Percentiles rank a stretch among this genome's conserved stretches.
phyloP scores from a whole-genome alignment of 1,284 basidiomycete species.

The Afroboletus lepidellus region DNA sequence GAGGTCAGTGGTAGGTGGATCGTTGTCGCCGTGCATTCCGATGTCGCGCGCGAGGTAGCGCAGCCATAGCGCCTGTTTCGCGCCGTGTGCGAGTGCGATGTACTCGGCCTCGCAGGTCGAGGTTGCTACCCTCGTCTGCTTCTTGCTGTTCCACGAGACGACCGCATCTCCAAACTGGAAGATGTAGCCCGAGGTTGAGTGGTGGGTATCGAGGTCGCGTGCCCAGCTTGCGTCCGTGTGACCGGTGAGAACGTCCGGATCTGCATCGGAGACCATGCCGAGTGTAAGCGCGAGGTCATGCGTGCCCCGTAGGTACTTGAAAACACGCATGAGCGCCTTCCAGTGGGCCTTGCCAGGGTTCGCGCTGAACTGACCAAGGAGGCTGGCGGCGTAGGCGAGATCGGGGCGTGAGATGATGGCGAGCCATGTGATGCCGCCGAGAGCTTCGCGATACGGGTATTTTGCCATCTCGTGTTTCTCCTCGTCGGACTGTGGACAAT shows the following conservation, averaged over 20 bases:
- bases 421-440: background rate
- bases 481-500: background rate
- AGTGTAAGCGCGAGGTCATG: background rate
- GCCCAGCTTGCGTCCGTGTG: background rate
- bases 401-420: background rate
- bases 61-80: background rate
- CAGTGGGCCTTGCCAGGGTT: background rate
- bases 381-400: too few relatives aligned
- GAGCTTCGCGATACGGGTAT: background rate
- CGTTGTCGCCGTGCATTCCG: background rate
- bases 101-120: background rate
- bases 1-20: background rate
- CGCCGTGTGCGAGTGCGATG: background rate
- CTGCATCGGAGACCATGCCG: background rate
- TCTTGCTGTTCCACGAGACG: conserved; percentile 15
- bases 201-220: background rate
- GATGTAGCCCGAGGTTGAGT: conserved; percentile 1
- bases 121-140: background rate
- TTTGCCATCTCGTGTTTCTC: background rate
- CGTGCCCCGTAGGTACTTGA: background rate
- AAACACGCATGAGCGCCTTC: background rate
- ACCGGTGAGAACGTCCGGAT: background rate
- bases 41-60: background rate
- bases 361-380: background rate
- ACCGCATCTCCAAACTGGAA: background rate